phyloP scores from a whole-genome alignment of 768 basidiomycete genomes.

The Lactifluus volemus region DNA sequence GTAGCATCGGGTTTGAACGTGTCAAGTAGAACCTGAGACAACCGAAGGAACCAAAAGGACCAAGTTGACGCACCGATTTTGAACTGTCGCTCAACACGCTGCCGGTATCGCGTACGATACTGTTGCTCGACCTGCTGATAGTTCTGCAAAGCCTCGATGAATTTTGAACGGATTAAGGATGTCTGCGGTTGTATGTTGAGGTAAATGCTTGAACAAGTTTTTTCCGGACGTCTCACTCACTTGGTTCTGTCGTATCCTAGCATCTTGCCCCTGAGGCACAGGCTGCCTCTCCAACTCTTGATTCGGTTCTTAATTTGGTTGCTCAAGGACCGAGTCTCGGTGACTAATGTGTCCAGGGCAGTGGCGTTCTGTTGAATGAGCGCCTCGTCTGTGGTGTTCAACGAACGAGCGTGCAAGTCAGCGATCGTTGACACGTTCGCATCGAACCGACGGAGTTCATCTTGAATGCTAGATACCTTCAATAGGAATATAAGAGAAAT shows the following conservation, averaged over 20 bases:
- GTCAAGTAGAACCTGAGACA: background rate
- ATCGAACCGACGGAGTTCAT: slow-evolving; percentile 56
- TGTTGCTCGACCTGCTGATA: slow-evolving; percentile 80
- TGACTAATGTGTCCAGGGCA: slow-evolving; percentile 60
- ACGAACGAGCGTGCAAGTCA: slow-evolving; percentile 63
- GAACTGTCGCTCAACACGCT: slow-evolving; percentile 78
- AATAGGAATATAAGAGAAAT: background rate
- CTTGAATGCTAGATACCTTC: slow-evolving; percentile 72
- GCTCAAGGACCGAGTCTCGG: slow-evolving; percentile 64
- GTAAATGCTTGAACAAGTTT: background rate
- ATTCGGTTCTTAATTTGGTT: slow-evolving; percentile 61
- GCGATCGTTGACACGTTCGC: slow-evolving; percentile 59
- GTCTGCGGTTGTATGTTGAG: slow-evolving; percentile 7
- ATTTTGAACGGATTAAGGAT: slow-evolving; percentile 34
- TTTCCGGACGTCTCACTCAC: slow-evolving; percentile 28
- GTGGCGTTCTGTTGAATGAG: slow-evolving; percentile 50
- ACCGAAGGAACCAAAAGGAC: background rate
- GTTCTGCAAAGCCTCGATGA: slow-evolving; percentile 77
- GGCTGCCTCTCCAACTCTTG: slow-evolving; percentile 62
- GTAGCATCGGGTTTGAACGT: slow-evolving; percentile 76
- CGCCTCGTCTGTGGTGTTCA: slow-evolving; percentile 69
- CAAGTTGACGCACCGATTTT: slow-evolving; percentile 54
- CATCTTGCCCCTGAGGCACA: slow-evolving; percentile 54
- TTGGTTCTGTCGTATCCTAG: slow-evolving; percentile 71
- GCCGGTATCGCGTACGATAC: slow-evolving; percentile 68